Evolutionary conservation across 305 asterid genomes (phyloP).

Genomic region (Fraxinus latifolia): DNA sequence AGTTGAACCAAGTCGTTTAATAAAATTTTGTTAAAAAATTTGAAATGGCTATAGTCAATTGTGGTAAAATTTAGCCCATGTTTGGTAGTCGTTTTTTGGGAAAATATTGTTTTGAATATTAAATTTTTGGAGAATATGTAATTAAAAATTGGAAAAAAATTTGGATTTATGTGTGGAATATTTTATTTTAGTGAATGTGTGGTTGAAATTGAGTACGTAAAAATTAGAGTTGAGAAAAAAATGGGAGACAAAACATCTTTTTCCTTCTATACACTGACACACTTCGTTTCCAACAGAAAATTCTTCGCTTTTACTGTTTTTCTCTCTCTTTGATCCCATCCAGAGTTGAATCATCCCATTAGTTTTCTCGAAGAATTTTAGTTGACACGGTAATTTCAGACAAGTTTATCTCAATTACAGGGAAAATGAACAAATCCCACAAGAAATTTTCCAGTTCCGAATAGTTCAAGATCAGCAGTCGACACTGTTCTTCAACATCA

Average conservation of each 20-base stretch:
- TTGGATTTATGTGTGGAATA: too few relatives aligned
- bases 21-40: too few relatives aligned
- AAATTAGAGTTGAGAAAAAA: too few relatives aligned
- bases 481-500: neutral
- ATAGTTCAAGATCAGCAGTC: constrained; percentile 1
- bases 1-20: neutral
- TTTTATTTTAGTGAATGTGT: too few relatives aligned
- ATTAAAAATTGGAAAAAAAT: too few relatives aligned
- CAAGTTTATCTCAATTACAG: neutral
- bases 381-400: neutral
- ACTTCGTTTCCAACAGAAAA: constrained; percentile 23
- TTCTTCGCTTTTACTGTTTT: constrained; percentile 26
- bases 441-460: neutral
- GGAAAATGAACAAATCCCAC: constrained; percentile 6
- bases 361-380: constrained; percentile 18
- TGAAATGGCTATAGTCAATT: neutral
- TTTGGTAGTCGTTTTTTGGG: too few relatives aligned
- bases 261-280: constrained; percentile 31
- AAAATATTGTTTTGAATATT: too few relatives aligned
- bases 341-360: constrained; percentile 35
- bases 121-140: too few relatives aligned
- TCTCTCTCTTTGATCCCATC: constrained; percentile 41
- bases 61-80: neutral
- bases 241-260: constrained; percentile 19
- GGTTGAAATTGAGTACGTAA: too few relatives aligned